phyloP scores from a whole-genome alignment of 2,329 filamentous ascomycete species.

The Chrysoporthe deuterocubensis region DNA sequence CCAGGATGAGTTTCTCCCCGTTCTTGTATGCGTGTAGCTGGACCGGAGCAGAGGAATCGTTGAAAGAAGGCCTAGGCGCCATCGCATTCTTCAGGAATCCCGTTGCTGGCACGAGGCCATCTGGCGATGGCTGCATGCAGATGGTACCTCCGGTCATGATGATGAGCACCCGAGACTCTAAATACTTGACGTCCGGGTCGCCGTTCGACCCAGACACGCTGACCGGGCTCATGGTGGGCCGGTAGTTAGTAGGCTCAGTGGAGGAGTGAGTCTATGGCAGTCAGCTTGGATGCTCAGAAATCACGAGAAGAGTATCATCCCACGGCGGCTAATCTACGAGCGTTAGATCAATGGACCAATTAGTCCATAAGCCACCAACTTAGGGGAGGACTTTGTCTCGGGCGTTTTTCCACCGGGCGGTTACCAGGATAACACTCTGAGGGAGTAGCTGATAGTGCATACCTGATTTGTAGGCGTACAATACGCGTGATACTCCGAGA shows the following conservation, averaged over 20 bases:
- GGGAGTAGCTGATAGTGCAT: background rate
- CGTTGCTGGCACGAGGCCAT: slow-evolving; percentile 79
- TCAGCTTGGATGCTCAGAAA: background rate
- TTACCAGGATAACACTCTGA: background rate
- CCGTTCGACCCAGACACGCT: background rate
- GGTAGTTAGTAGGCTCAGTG: background rate
- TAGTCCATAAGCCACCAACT: too few species aligned
- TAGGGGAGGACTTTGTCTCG: background rate
- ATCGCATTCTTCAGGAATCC: slow-evolving; percentile 84
- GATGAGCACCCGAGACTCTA: slow-evolving; percentile 82
- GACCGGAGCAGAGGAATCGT: slow-evolving; percentile 68
- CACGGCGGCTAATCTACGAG: background rate
- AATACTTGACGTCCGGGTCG: slow-evolving; percentile 44
- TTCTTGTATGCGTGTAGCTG: slow-evolving; percentile 56
- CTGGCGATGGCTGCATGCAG: slow-evolving; percentile 83
- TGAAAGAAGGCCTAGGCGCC: slow-evolving; percentile 82
- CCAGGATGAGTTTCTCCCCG: slow-evolving; percentile 56
- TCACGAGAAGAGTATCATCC: background rate
- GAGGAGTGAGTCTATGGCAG: background rate
- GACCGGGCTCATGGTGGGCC: slow-evolving; percentile 6
- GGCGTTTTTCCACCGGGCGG: background rate
- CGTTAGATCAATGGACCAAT: background rate
- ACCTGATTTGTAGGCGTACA: background rate
- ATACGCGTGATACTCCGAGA: background rate
- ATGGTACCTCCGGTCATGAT: slow-evolving; percentile 92